Percentiles rank a stretch among this genome's conserved stretches.
Conservation (phyloP, 176 grass and related monocot genomes). For the Oryza meyeriana region DNA sequence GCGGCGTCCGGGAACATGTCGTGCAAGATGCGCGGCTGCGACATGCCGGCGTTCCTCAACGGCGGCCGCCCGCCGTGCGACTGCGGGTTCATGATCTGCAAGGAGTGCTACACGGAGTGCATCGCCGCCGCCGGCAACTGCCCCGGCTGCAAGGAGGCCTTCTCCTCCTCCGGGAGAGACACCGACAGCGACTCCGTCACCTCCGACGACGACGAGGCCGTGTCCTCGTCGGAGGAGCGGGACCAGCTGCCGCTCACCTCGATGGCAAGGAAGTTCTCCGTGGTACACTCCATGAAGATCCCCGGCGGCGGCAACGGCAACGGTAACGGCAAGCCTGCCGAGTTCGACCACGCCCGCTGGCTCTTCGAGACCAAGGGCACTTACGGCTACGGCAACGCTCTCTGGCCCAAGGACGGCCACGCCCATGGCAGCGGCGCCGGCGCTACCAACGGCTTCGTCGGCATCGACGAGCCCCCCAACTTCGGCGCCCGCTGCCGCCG, state of each 20-base stretch:
- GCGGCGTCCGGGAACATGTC: constrained; percentile 49
- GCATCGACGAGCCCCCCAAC: constrained; percentile 75
- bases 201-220: constrained; percentile 46
- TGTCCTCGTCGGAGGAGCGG: constrained; percentile 40
- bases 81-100: constrained; percentile 87
- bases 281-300: constrained; percentile 76
- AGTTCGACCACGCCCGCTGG: constrained; percentile 91
- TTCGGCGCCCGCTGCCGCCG: constrained; percentile 64
- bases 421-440: neutral
- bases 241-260: constrained; percentile 73
- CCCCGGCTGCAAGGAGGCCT: constrained; percentile 86
- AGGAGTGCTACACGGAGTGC: constrained; percentile 82
- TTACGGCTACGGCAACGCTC: constrained; percentile 89
- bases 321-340: constrained; percentile 43
- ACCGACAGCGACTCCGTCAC: constrained; percentile 15
- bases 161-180: constrained; percentile 17
- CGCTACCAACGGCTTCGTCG: constrained; percentile 48
- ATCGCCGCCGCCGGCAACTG: constrained; percentile 46
- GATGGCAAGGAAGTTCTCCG: constrained; percentile 55
- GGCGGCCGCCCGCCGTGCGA: constrained; percentile 51
- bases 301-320: constrained; percentile 13
- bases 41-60: constrained; percentile 49
- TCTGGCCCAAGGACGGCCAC: constrained; percentile 75
- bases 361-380: constrained; percentile 99
- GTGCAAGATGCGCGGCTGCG: constrained; percentile 90